Conservation (phyloP, 139 green algal species). For the Pleodorina starrii region DNA sequence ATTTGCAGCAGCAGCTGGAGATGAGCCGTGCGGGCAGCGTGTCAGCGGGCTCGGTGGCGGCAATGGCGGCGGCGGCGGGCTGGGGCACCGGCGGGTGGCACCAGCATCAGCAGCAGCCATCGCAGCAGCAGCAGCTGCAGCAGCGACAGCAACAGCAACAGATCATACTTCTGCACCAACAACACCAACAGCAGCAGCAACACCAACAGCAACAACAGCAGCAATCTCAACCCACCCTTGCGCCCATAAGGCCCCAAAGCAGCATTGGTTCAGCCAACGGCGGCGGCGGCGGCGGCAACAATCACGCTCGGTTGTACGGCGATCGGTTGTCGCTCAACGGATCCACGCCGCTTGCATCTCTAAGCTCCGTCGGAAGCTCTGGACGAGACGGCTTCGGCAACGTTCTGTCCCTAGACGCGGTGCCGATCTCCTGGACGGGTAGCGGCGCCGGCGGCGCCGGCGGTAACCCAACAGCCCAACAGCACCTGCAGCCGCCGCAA, state of each 20-base stretch:
- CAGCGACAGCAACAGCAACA: conserved; percentile 4
- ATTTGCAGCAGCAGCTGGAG: no score
- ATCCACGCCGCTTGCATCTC: neutral
- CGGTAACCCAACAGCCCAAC: neutral
- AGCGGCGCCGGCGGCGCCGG: neutral
- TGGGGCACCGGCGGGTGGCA: neutral
- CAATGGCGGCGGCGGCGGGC: neutral
- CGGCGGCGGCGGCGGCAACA: no score
- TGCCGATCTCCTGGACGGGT: neutral
- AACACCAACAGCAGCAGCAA: neutral
- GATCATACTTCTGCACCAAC: neutral
- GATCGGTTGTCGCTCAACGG: neutral
- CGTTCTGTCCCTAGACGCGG: neutral
- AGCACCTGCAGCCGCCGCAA: neutral
- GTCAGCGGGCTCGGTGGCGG: no score
- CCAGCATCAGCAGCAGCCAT: neutral
- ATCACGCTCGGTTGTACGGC: neutral
- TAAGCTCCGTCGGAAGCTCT: neutral
- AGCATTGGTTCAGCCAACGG: neutral
- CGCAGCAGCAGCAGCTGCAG: neutral
- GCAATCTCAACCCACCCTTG: neutral
- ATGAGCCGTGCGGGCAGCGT: no score
- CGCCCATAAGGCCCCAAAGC: conserved; percentile 7
- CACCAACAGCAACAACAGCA: conserved; percentile 19
- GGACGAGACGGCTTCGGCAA: neutral